These are phyloP conservation scores for Thelonectria discophora DNA, from an alignment of 2,329 filamentous ascomycete species.

Conservation along the genomic window DNA sequence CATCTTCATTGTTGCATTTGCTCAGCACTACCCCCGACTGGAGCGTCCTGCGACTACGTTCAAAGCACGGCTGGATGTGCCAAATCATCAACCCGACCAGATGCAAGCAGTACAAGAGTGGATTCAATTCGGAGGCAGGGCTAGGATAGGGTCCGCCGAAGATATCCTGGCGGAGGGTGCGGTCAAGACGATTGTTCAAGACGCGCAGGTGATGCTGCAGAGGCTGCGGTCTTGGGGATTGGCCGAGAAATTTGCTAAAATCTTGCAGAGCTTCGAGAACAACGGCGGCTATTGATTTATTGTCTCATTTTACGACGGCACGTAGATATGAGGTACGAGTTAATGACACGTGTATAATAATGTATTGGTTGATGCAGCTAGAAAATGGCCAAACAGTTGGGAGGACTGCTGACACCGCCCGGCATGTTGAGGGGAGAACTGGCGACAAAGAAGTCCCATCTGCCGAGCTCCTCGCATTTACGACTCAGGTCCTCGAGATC, in stretches of 20 bases:
- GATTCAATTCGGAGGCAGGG: conserved; percentile 40
- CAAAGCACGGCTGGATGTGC: conserved; percentile 33
- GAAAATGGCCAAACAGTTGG: conserved; percentile 55
- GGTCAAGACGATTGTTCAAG: conserved; percentile 33
- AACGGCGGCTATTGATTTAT: background rate
- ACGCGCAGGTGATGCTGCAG: conserved; percentile 39
- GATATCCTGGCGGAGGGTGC: conserved; percentile 33
- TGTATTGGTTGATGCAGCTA: conserved; percentile 28
- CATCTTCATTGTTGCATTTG: conserved; percentile 42
- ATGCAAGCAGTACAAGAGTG: conserved; percentile 28
- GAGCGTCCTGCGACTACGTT: background rate
- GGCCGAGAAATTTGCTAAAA: conserved; percentile 44
- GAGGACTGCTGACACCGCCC: conserved; percentile 55
- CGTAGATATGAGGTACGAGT: background rate
- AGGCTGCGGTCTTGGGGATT: conserved; percentile 40
- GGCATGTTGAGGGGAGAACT: conserved; percentile 57
- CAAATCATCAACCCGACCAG: conserved; percentile 21
- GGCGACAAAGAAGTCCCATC: conserved; percentile 59
- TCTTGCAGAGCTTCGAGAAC: conserved; percentile 30
- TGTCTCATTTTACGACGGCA: background rate
- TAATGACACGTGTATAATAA: background rate
- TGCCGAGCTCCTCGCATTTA: conserved; percentile 60
- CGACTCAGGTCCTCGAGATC: conserved; percentile 46
- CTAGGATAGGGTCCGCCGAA: conserved; percentile 35
- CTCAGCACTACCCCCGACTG: conserved; percentile 34